These are phyloP conservation scores for Taiozyma sp. DNA, from an alignment of 1,139 yeast genomes.

Conservation along the genomic window DNA sequence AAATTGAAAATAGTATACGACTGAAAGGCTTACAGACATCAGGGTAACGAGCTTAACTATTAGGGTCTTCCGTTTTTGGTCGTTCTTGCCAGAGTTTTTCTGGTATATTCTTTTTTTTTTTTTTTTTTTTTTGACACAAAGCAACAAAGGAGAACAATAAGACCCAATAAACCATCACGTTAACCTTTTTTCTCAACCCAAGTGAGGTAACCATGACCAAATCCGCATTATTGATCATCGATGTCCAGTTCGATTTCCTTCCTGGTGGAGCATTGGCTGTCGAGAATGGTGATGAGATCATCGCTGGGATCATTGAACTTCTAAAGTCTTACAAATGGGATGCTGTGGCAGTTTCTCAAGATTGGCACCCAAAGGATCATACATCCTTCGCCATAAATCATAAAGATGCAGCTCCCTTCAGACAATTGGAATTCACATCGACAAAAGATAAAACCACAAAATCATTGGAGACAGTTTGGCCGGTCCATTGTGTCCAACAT, in stretches of 20 bases:
- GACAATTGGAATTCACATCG: constrained; percentile 43
- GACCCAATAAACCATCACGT: background rate
- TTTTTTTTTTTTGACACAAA: background rate
- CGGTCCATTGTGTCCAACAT: constrained; percentile 81
- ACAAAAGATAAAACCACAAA: constrained; percentile 37
- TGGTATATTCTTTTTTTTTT: background rate
- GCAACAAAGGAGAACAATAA: background rate
- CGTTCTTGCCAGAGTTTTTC: background rate
- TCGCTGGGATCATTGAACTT: constrained; percentile 45
- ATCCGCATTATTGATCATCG: constrained; percentile 67
- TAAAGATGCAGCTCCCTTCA: constrained; percentile 45
- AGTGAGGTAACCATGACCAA: constrained; percentile 5
- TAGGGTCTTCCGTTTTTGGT: background rate
- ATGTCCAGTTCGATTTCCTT: constrained; percentile 81
- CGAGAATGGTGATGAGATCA: constrained; percentile 53
- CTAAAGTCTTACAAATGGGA: constrained; percentile 48
- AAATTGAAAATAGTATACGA: background rate
- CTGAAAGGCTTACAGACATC: background rate
- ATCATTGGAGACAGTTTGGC: constrained; percentile 65
- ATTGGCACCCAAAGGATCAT: constrained; percentile 85
- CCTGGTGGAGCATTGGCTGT: constrained; percentile 78
- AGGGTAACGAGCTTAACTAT: background rate
- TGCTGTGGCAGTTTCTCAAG: constrained; percentile 68
- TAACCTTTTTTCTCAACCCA: background rate
- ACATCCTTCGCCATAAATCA: constrained; percentile 79